A percentile compares a stretch with the other conserved stretches of the same genome.
These are phyloP conservation scores for Carex arenaria DNA, from an alignment of 202 grass and related monocot genomes.

Conservation along the genomic window DNA sequence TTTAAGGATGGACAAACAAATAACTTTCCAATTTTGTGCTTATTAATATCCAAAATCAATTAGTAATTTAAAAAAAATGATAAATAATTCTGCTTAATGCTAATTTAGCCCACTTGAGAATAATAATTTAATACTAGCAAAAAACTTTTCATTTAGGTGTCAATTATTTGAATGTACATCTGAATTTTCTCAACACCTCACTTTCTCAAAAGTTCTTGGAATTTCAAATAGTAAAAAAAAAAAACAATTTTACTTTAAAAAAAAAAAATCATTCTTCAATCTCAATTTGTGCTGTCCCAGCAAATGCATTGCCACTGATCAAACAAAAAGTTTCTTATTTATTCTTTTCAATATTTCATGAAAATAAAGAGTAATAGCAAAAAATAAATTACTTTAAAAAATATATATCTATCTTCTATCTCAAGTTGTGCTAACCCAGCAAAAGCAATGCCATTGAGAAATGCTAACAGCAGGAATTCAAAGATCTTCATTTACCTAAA, in stretches of 20 bases:
- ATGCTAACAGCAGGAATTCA: neutral
- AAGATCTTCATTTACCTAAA: constrained; percentile 38
- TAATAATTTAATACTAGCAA: neutral
- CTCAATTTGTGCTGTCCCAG: neutral
- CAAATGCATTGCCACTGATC: neutral
- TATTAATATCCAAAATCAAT: too few species aligned
- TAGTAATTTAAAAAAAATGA: too few species aligned
- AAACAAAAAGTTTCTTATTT: neutral
- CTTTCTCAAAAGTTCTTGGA: too few species aligned
- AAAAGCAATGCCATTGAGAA: too few species aligned
- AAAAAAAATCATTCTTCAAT: neutral
- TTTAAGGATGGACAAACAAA: too few species aligned
- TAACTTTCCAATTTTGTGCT: too few species aligned
- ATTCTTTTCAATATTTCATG: neutral
- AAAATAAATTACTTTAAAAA: too few species aligned
- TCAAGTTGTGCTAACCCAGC: too few species aligned
- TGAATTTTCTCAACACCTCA: too few species aligned
- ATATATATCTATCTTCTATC: too few species aligned
- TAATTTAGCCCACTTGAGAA: neutral
- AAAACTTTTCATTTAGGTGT: neutral
- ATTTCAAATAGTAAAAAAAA: neutral
- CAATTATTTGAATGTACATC: neutral
- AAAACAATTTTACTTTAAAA: neutral
- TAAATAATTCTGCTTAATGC: neutral
- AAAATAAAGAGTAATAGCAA: neutral